A percentile compares a stretch with the other conserved stretches of the same genome.
Evolutionary conservation across 2,329 filamentous ascomycete species (phyloP).

Genomic region (Fusarium clavum): DNA sequence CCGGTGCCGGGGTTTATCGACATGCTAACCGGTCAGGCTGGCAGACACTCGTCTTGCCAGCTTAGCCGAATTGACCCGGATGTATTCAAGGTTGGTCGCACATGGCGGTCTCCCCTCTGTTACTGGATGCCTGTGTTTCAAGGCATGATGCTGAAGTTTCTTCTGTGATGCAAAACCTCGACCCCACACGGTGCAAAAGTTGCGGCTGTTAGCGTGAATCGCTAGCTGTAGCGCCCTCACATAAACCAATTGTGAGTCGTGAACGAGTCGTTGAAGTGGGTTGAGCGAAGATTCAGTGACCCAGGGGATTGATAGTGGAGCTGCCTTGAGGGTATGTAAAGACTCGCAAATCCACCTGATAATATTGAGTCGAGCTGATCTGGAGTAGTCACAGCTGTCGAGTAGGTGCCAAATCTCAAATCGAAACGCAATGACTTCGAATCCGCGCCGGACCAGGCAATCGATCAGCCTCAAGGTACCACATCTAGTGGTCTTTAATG

Average conservation of each 20-base stretch:
- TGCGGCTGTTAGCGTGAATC: slow-evolving; percentile 38
- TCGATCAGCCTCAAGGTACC: background rate
- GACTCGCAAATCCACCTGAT: slow-evolving; percentile 42
- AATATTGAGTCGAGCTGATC: slow-evolving; percentile 12
- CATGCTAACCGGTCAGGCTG: slow-evolving; percentile 42
- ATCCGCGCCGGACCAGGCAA: background rate
- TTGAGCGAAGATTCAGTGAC: slow-evolving; percentile 32
- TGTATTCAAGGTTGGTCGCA: slow-evolving; percentile 11
- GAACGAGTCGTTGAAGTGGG: slow-evolving; percentile 36
- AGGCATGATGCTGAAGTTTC: slow-evolving; percentile 44
- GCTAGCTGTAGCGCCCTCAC: slow-evolving; percentile 30
- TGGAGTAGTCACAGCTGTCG: slow-evolving; percentile 26
- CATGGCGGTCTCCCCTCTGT: slow-evolving; percentile 30
- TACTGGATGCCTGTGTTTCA: slow-evolving; percentile 44
- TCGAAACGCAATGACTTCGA: slow-evolving; percentile 10
- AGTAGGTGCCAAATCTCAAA: slow-evolving; percentile 25
- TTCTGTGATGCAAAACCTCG: slow-evolving; percentile 5
- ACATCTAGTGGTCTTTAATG: background rate
- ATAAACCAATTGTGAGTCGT: slow-evolving; percentile 39
- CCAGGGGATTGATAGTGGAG: slow-evolving; percentile 44
- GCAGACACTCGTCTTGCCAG: slow-evolving; percentile 39
- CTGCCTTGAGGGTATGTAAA: slow-evolving; percentile 45
- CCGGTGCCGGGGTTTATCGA: slow-evolving; percentile 46
- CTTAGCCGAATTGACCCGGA: slow-evolving; percentile 47
- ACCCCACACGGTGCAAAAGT: slow-evolving; percentile 53